Evolutionary conservation across 225 moss, liverwort and hornwort species (phyloP), one percentile per base, ranked within the genome.

Genomic region (Neckera pumila): DNA sequence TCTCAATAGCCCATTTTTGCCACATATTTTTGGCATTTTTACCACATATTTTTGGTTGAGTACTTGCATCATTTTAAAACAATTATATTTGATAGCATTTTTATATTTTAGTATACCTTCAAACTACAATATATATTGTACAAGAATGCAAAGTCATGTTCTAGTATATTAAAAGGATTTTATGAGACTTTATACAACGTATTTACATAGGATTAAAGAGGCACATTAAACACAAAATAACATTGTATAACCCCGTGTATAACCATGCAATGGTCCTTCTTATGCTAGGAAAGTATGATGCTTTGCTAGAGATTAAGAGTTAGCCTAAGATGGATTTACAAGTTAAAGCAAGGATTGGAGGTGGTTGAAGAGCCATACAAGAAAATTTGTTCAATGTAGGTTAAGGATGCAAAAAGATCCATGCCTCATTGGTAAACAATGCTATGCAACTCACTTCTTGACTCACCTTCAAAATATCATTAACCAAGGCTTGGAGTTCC

Each of bases 291-390:
- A 72, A 9, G 43, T 43, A 72, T 27, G 6, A 43, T 72, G 2
- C 5, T 26, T 42, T 14, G 9, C 5, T 27, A 27, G 9, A 72
- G 9, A n/a, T n/a, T n/a, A n/a, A n/a, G n/a, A n/a, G n/a, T n/a
- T n/a, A n/a, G 2, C 3, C 0, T 72, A 1, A 9, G 2, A 72
- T 3, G 9, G 3, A 43, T 3, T 43, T 16, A 10, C 1, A 0
- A 42, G 5, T 25, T 8, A 25, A 69, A 40, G 5, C 2, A 42
- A 34, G 4, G 18, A 34, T 64, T 17, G 51, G 4, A 26, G 8
- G 4, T 70, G 25, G 43, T 3, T 28, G 1, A 43, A 3, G 22
- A 72, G 2, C 2, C 9, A 72, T 17, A 28, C 9, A 28, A 10
- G 10, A 72, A 3, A 43, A 73, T 73, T 45, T 17, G 9, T 73